Evolutionary conservation across 2,329 filamentous ascomycete genomes (phyloP).

Genomic region (Cordyceps cicadae): DNA sequence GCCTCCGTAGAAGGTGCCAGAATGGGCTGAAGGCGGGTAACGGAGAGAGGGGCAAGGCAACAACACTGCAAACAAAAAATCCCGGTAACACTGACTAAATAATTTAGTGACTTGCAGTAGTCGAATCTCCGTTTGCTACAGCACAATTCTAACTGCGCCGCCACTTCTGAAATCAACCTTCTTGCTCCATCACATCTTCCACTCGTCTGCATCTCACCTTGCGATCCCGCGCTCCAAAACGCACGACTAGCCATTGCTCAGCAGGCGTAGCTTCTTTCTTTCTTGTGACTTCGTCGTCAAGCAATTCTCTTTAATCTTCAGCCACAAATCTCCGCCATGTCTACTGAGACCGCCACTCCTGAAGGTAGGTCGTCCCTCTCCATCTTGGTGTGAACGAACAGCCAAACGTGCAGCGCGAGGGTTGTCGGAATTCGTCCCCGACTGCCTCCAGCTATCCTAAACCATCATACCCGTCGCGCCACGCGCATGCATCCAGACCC

Average conservation of each 20-base stretch:
- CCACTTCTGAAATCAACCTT: background rate
- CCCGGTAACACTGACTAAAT: no score
- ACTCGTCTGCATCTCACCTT: background rate
- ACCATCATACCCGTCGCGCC: background rate
- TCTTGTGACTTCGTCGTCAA: slow-evolving; percentile 2
- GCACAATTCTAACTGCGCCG: no score
- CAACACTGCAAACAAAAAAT: background rate
- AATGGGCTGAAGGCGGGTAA: slow-evolving; percentile 5
- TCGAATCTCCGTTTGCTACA: no score
- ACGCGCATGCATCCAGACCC: background rate
- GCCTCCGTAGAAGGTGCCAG: slow-evolving; percentile 10
- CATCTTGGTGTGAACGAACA: background rate
- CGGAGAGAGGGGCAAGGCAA: slow-evolving; percentile 5
- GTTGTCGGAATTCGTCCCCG: background rate
- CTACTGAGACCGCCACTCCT: slow-evolving; percentile 25
- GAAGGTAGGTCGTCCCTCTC: slow-evolving; percentile 25
- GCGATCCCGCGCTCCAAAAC: background rate
- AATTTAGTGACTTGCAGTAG: no score
- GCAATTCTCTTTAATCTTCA: slow-evolving; percentile 8
- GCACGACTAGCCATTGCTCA: slow-evolving; percentile 8
- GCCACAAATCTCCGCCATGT: slow-evolving; percentile 17
- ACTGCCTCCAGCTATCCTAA: background rate
- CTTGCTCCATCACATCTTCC: slow-evolving; percentile 6
- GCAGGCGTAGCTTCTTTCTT: background rate
- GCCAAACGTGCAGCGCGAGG: background rate